Conservation (phyloP, 768 basidiomycete genomes). For the Pulveroboletus sp. region DNA sequence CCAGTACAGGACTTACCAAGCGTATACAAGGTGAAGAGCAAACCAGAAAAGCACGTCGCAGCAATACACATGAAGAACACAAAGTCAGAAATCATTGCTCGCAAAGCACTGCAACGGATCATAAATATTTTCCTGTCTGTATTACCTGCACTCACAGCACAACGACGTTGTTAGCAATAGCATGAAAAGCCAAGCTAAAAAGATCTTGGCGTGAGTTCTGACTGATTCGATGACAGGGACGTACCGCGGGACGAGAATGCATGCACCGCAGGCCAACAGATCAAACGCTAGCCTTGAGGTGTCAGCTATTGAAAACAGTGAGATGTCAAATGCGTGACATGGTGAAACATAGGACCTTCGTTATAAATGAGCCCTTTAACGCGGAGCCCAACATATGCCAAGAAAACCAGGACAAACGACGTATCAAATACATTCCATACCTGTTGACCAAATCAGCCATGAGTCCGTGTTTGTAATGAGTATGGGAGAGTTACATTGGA, state of each 20-base stretch:
- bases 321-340: neutral
- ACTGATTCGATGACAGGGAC: constrained; percentile 3
- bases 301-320: constrained; percentile 28
- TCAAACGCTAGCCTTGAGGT: constrained; percentile 70
- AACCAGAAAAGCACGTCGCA: constrained; percentile 74
- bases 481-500: constrained; percentile 57
- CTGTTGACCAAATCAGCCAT: constrained; percentile 33
- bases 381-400: constrained; percentile 62
- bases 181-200: constrained; percentile 69
- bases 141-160: constrained; percentile 51
- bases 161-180: constrained; percentile 72
- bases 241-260: constrained; percentile 79
- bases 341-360: constrained; percentile 41
- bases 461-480: neutral
- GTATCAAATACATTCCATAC: constrained; percentile 92
- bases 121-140: neutral
- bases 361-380: constrained; percentile 52
- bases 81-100: constrained; percentile 79
- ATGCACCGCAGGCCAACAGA: constrained; percentile 77
- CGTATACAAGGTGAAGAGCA: constrained; percentile 52
- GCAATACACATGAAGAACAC: constrained; percentile 76
- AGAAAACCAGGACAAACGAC: constrained; percentile 63
- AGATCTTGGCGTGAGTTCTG: neutral
- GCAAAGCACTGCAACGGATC: constrained; percentile 52
- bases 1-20: constrained; percentile 34